These are phyloP conservation scores for Helicocarpus griseus DNA, from an alignment of 2,329 filamentous ascomycete genomes.

Conservation along the genomic window DNA sequence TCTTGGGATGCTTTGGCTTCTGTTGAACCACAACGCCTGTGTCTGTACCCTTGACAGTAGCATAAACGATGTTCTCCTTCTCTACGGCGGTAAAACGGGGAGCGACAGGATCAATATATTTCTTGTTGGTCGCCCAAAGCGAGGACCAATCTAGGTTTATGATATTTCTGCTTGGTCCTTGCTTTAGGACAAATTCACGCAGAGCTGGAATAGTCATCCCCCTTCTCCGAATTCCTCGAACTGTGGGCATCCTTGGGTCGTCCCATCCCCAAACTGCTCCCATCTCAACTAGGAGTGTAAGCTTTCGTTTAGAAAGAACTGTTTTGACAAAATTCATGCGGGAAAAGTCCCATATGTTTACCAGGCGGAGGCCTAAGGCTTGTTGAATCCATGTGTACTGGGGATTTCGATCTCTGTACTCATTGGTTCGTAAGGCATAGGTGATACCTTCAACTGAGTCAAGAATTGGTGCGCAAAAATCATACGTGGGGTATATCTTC, in stretches of 20 bases:
- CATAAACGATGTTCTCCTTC: slow-evolving; percentile 60
- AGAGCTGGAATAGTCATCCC: slow-evolving; percentile 27
- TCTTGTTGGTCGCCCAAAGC: slow-evolving; percentile 58
- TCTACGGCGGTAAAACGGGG: slow-evolving; percentile 65
- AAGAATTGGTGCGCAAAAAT: slow-evolving; percentile 49
- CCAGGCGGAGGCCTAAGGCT: slow-evolving; percentile 21
- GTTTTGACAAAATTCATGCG: slow-evolving; percentile 31
- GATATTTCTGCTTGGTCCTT: slow-evolving; percentile 40
- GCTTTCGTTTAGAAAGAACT: slow-evolving; percentile 28
- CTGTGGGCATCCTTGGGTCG: slow-evolving; percentile 29
- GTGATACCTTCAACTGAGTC: slow-evolving; percentile 49
- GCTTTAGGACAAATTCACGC: slow-evolving; percentile 40
- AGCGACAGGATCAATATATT: slow-evolving; percentile 68
- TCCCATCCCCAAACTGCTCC: slow-evolving; percentile 28
- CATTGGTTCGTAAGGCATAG: slow-evolving; percentile 49
- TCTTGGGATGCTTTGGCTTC: slow-evolving; percentile 83
- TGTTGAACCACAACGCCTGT: slow-evolving; percentile 57
- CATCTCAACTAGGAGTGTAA: slow-evolving; percentile 27
- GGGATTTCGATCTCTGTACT: slow-evolving; percentile 33
- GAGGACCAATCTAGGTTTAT: slow-evolving; percentile 42
- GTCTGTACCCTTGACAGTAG: slow-evolving; percentile 57
- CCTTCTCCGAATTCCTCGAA: slow-evolving; percentile 26
- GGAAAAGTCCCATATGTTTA: slow-evolving; percentile 28
- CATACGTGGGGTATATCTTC: slow-evolving; percentile 52
- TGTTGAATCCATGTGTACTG: slow-evolving; percentile 31